Evolutionary conservation across 139 green algal species (phyloP).

Genomic region (Raphidocelis subcapitata): DNA sequence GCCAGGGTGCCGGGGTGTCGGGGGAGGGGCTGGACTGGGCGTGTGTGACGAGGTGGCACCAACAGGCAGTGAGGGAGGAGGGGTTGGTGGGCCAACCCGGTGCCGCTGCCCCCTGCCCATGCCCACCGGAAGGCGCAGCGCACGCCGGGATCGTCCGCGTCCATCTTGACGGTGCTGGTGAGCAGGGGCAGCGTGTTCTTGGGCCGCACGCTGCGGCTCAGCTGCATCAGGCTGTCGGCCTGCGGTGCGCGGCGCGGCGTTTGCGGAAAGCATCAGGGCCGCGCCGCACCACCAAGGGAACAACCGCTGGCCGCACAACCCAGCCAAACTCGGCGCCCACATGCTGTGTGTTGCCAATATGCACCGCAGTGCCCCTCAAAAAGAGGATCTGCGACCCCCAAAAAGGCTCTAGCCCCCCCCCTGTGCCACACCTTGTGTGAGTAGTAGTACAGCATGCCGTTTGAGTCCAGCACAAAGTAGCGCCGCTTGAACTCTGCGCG

Average conservation of each 20-base stretch:
- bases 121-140: constrained; percentile 39
- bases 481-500: constrained; percentile 39
- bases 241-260: not conserved
- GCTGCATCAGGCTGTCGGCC: constrained; percentile 12
- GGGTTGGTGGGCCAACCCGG: too few species aligned
- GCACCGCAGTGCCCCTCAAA: too few species aligned
- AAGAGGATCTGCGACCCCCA: too few species aligned
- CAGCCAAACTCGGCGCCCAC: not conserved
- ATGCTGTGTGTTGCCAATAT: too few species aligned
- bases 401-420: too few species aligned
- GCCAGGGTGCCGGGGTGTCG: too few species aligned
- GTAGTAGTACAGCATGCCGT: constrained; percentile 75
- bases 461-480: constrained; percentile 89
- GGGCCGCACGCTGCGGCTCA: constrained; percentile 14
- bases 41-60: too few species aligned
- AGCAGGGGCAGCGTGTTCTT: constrained; percentile 84
- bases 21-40: too few species aligned
- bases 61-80: too few species aligned
- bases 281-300: not conserved
- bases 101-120: too few species aligned
- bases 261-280: not conserved
- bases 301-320: not conserved
- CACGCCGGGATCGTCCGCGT: constrained; percentile 65
- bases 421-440: constrained; percentile 54
- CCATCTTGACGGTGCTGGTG: constrained; percentile 85